These are phyloP conservation scores for Cercospora beticola DNA, from an alignment of 2,329 filamentous ascomycete species.

Conservation along the genomic window DNA sequence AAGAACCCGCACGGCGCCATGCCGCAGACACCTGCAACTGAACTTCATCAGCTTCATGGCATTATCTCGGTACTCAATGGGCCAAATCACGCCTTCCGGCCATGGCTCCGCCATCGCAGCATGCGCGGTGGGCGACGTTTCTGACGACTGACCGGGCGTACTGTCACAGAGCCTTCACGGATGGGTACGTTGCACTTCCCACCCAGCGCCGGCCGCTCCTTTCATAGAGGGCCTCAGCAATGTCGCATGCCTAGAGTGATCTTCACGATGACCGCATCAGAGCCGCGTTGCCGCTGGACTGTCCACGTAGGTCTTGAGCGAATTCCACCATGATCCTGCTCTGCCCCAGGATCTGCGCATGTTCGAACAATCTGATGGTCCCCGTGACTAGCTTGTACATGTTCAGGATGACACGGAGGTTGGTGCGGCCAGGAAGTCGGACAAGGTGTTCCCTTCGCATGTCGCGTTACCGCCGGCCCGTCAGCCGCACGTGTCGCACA, in stretches of 20 bases:
- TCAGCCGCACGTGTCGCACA: constrained; percentile 22
- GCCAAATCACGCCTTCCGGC: constrained; percentile 2
- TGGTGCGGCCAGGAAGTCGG: constrained; percentile 2
- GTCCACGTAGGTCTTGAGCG: too few relatives aligned
- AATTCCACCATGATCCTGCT: constrained; percentile 16
- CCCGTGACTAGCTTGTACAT: constrained; percentile 20
- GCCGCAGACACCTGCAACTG: too few relatives aligned
- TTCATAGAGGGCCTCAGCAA: too few relatives aligned
- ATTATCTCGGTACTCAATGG: constrained; percentile 4
- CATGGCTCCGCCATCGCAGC: constrained; percentile 10
- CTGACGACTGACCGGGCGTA: neutral
- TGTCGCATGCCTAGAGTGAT: too few relatives aligned
- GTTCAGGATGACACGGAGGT: constrained; percentile 17
- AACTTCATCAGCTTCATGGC: constrained; percentile 10
- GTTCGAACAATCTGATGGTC: constrained; percentile 20
- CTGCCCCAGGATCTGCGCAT: constrained; percentile 20
- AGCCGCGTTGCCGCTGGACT: too few relatives aligned
- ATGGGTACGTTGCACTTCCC: neutral
- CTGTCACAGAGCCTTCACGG: neutral
- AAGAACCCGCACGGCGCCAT: too few relatives aligned
- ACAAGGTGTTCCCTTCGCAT: constrained; percentile 14
- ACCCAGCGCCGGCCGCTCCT: too few relatives aligned
- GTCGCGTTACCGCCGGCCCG: constrained; percentile 17
- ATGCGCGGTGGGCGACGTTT: constrained; percentile 4
- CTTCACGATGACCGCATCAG: too few relatives aligned